These are phyloP conservation scores for Cephalotrichum gorgonifer DNA, from an alignment of 2,329 filamentous ascomycete species.

Conservation along the genomic window DNA sequence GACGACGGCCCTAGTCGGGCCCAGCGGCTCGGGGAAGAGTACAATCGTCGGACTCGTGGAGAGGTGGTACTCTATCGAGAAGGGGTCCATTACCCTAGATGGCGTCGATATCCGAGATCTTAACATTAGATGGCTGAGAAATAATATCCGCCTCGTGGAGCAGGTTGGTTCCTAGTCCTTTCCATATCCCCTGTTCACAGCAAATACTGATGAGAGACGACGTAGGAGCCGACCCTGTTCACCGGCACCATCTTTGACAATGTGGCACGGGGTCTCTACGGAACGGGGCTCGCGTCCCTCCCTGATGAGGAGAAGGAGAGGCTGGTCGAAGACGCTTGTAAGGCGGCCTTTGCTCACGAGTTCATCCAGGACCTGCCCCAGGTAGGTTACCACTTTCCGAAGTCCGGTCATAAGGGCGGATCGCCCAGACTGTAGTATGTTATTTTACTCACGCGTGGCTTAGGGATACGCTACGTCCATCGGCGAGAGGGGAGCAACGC, in stretches of 20 bases:
- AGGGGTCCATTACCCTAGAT: constrained; percentile 34
- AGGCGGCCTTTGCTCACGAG: constrained; percentile 39
- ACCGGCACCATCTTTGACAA: constrained; percentile 40
- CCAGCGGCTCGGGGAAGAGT: constrained; percentile 48
- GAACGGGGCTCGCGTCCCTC: constrained; percentile 22
- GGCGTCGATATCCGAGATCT: constrained; percentile 27
- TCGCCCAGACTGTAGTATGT: too few relatives aligned
- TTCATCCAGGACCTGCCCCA: constrained; percentile 39
- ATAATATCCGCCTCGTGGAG: constrained; percentile 37
- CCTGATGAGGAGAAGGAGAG: constrained; percentile 30
- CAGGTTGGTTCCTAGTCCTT: constrained; percentile 20
- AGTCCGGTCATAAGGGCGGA: too few relatives aligned
- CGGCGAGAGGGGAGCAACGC: constrained; percentile 52
- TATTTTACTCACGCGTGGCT: constrained; percentile 11
- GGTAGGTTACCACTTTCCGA: too few relatives aligned
- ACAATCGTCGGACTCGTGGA: constrained; percentile 47
- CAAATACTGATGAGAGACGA: background rate
- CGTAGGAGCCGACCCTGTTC: constrained; percentile 42
- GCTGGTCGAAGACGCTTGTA: constrained; percentile 35
- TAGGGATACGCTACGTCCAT: constrained; percentile 50
- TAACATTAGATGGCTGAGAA: constrained; percentile 41
- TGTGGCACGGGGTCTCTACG: constrained; percentile 33
- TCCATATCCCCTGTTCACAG: too few relatives aligned
- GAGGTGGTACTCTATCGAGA: constrained; percentile 44
- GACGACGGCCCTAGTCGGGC: constrained; percentile 44